These are phyloP conservation scores for Leishmania guyanensis DNA, from an alignment of 208 protist genomes.

Conservation along the genomic window DNA sequence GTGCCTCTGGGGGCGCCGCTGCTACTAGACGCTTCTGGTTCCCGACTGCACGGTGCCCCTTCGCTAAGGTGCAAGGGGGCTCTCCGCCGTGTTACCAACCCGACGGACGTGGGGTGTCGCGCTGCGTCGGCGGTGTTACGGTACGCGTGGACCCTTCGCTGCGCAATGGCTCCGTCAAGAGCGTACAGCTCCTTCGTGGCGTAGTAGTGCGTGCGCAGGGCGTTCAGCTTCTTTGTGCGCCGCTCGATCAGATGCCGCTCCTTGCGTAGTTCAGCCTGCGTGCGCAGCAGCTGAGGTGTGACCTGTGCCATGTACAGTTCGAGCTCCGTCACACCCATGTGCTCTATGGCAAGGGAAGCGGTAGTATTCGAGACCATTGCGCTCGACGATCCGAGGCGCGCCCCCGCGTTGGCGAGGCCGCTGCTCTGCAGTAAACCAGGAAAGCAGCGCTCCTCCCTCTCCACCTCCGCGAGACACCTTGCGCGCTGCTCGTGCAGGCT, in stretches of 20 bases:
- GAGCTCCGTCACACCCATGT: constrained; percentile 75
- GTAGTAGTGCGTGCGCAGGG: constrained; percentile 46
- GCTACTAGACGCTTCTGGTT: background rate
- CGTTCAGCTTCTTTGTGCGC: constrained; percentile 37
- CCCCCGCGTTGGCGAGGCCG: constrained; percentile 9
- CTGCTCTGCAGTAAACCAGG: constrained; percentile 23
- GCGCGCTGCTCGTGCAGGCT: constrained; percentile 58
- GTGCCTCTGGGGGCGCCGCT: background rate
- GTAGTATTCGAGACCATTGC: background rate
- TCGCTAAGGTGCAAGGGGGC: background rate
- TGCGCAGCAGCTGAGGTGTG: constrained; percentile 41
- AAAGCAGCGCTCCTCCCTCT: constrained; percentile 55
- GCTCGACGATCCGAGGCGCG: background rate
- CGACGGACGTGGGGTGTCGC: background rate
- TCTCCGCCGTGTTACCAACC: background rate
- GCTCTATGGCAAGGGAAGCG: constrained; percentile 31
- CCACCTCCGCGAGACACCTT: constrained; percentile 42
- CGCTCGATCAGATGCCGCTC: constrained; percentile 54
- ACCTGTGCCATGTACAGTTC: constrained; percentile 71
- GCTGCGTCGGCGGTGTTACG: background rate
- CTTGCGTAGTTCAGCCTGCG: constrained; percentile 56
- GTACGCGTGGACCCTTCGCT: background rate
- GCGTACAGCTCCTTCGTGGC: constrained; percentile 34
- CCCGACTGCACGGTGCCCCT: background rate
- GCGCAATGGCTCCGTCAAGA: constrained; percentile 18